phyloP scores from a whole-genome alignment of 257 asterid genomes.

The Ligustrum vulgare region DNA sequence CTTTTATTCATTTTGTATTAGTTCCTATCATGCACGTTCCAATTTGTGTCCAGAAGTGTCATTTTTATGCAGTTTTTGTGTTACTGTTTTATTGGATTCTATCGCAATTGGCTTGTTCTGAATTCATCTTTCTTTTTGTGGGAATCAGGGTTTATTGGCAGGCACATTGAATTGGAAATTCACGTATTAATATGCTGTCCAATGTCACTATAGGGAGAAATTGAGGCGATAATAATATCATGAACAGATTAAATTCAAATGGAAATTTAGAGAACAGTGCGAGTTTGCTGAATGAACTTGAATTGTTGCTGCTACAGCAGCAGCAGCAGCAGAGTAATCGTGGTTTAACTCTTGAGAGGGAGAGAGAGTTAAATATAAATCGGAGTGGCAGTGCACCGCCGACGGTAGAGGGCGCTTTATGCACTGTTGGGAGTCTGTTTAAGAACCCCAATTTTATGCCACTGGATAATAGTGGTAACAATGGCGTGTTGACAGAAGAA shows the following conservation, averaged over 20 bases:
- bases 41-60: background rate
- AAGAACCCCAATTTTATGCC: conserved; percentile 39
- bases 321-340: conserved; percentile 53
- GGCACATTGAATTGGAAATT: conserved; percentile 11
- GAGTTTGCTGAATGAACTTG: conserved; percentile 58
- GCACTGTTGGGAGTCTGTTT: conserved; percentile 49
- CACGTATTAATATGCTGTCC: conserved; percentile 8
- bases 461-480: conserved; percentile 20
- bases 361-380: conserved; percentile 46
- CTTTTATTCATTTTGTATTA: background rate
- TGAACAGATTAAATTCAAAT: conserved; percentile 50
- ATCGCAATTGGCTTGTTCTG: background rate
- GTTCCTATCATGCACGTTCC: background rate
- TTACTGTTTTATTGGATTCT: background rate
- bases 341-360: conserved; percentile 43
- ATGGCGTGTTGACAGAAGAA: conserved; percentile 53
- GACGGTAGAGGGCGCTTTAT: conserved; percentile 68
- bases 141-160: conserved; percentile 11
- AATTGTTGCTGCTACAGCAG: conserved; percentile 50
- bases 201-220: conserved; percentile 29
- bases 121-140: conserved; percentile 1
- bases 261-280: conserved; percentile 42
- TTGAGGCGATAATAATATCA: conserved; percentile 19
- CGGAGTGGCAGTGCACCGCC: conserved; percentile 93
- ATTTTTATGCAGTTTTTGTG: background rate